phyloP scores from a whole-genome alignment of 768 basidiomycete species.

The Rubroboletus pulcherrimus region DNA sequence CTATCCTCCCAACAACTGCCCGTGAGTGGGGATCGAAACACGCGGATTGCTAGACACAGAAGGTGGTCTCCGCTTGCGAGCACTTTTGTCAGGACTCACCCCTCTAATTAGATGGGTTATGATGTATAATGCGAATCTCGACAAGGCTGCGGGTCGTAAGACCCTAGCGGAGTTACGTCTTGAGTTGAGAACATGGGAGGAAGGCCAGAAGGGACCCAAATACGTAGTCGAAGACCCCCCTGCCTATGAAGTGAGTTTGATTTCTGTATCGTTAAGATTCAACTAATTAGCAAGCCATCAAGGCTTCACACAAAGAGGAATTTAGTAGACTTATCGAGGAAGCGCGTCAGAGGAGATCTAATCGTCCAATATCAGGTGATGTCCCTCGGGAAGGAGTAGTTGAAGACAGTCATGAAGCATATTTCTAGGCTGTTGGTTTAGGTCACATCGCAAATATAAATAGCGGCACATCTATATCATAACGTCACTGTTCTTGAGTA shows the following conservation, averaged over 20 bases:
- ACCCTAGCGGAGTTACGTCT: slow-evolving; percentile 42
- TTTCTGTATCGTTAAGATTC: not conserved
- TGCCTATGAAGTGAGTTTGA: slow-evolving; percentile 37
- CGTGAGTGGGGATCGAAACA: slow-evolving; percentile 47
- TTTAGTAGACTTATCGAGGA: slow-evolving; percentile 35
- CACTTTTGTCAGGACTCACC: not conserved
- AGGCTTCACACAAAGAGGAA: slow-evolving; percentile 28
- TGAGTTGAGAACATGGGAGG: slow-evolving; percentile 61
- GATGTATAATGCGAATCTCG: slow-evolving; percentile 68
- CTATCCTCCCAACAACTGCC: slow-evolving; percentile 49
- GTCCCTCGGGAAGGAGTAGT: slow-evolving; percentile 23
- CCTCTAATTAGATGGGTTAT: slow-evolving; percentile 55
- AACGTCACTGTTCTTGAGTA: not conserved
- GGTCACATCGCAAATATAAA: not conserved
- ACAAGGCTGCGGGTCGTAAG: slow-evolving; percentile 49
- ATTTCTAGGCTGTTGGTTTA: slow-evolving; percentile 1
- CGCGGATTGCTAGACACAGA: slow-evolving; percentile 55
- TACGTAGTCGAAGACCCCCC: slow-evolving; percentile 35
- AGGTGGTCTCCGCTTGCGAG: slow-evolving; percentile 36
- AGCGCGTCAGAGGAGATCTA: slow-evolving; percentile 34
- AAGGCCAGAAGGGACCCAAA: slow-evolving; percentile 37
- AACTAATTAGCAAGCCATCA: not conserved
- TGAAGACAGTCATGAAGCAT: slow-evolving; percentile 37
- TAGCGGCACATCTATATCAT: not conserved
- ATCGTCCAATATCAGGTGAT: slow-evolving; percentile 6